Evolutionary conservation across 148 eudicot species (phyloP).

Genomic region (Rhododendron kiyosumense): DNA sequence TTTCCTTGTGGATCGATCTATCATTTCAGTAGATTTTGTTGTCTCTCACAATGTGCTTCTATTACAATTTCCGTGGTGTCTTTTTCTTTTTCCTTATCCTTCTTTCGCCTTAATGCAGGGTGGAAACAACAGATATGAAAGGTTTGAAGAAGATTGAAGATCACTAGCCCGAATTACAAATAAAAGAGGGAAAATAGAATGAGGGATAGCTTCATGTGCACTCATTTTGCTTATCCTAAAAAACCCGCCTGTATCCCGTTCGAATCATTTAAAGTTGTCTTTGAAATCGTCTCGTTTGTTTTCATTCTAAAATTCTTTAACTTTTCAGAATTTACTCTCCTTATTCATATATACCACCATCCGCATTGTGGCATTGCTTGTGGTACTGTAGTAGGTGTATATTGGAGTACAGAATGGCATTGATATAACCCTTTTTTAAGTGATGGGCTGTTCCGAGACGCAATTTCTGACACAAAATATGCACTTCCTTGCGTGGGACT

Average conservation of each 20-base stretch:
- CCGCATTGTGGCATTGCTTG: not conserved
- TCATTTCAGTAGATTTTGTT: not conserved
- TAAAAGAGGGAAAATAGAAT: not conserved
- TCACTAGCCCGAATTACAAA: slow-evolving; percentile 3
- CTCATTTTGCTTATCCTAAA: not conserved
- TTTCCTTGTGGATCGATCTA: not conserved
- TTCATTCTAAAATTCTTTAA: not conserved
- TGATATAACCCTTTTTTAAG: not conserved
- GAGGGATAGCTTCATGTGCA: not conserved
- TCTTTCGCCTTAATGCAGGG: slow-evolving; percentile 29
- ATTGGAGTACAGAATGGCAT: not conserved
- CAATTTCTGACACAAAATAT: not conserved
- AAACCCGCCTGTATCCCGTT: not conserved
- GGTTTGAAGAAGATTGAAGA: slow-evolving; percentile 66
- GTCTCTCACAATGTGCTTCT: not conserved
- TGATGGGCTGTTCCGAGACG: not conserved
- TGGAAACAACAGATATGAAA: slow-evolving; percentile 74
- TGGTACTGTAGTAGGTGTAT: not conserved
- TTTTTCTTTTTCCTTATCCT: not conserved
- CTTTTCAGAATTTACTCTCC: not conserved
- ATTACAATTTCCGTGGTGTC: not conserved
- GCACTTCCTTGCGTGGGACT: too few species aligned
- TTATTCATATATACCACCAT: not conserved
- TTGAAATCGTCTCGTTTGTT: not conserved
- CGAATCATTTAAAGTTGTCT: not conserved